A percentile compares a stretch with the other conserved stretches of the same genome.
Conservation (phyloP, 2,329 filamentous ascomycete genomes). For the Sporothrix dimorphospora region DNA sequence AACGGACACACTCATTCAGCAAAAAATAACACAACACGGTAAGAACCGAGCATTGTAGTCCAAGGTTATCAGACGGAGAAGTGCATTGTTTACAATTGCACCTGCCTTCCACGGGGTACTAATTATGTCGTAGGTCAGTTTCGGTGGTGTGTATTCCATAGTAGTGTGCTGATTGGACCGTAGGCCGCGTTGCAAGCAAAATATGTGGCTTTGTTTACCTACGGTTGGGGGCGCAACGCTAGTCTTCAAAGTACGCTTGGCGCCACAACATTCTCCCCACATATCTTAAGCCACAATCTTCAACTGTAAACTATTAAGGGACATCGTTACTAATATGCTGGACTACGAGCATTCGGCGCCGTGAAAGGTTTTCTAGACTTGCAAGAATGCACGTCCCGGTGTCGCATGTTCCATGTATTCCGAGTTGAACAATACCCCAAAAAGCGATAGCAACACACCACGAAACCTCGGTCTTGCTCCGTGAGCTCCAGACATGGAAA, state of each 20-base stretch:
- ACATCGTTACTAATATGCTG: neutral
- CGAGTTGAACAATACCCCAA: neutral
- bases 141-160: neutral
- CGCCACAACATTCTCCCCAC: slow-evolving; percentile 25
- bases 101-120: neutral
- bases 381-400: too few relatives aligned
- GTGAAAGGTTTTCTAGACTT: too few relatives aligned
- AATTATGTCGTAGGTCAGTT: neutral
- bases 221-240: slow-evolving; percentile 31
- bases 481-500: slow-evolving; percentile 68
- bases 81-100: neutral
- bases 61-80: neutral
- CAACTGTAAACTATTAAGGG: neutral
- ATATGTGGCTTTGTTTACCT: slow-evolving; percentile 32
- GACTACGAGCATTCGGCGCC: too few relatives aligned
- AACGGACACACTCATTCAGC: neutral
- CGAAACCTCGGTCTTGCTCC: neutral
- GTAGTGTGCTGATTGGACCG: slow-evolving; percentile 1
- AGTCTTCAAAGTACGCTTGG: neutral
- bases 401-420: neutral
- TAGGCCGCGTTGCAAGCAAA: neutral
- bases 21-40: neutral
- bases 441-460: neutral
- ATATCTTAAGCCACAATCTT: slow-evolving; percentile 5
- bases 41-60: neutral